Conservation (phyloP, 306 rosid species). For the Lablab purpureus region DNA sequence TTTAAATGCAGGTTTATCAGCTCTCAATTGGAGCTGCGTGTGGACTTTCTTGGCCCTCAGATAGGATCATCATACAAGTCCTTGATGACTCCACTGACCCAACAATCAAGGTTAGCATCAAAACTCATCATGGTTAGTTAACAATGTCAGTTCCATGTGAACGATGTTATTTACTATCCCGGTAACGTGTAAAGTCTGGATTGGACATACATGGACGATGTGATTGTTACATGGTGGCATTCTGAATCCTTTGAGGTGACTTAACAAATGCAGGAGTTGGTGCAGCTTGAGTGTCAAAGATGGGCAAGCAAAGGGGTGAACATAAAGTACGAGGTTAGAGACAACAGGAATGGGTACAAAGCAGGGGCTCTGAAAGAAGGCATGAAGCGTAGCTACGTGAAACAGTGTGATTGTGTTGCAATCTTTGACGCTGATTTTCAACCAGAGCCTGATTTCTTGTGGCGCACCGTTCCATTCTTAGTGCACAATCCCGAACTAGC, state of each 20-base stretch:
- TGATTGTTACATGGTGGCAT: background rate
- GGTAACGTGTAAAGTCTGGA: background rate
- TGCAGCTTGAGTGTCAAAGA: slow-evolving; percentile 91
- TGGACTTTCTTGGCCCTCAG: slow-evolving; percentile 97
- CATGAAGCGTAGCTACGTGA: slow-evolving; percentile 81
- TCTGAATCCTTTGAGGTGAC: background rate
- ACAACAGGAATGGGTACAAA: slow-evolving; percentile 89
- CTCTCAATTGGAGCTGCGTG: slow-evolving; percentile 91
- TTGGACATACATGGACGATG: background rate
- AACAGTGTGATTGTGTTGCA: slow-evolving; percentile 78
- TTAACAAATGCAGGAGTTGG: slow-evolving; percentile 67
- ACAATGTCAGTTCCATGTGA: background rate
- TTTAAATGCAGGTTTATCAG: slow-evolving; percentile 78
- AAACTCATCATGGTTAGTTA: background rate
- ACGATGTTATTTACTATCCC: background rate
- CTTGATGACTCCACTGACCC: slow-evolving; percentile 94
- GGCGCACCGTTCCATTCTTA: slow-evolving; percentile 87
- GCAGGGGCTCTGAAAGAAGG: slow-evolving; percentile 96
- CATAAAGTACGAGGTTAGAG: slow-evolving; percentile 87
- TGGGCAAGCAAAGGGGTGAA: slow-evolving; percentile 95
- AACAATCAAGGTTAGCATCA: slow-evolving; percentile 66
- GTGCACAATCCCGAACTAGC: slow-evolving; percentile 77
- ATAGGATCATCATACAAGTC: slow-evolving; percentile 85
- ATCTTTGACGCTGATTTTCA: slow-evolving; percentile 98
- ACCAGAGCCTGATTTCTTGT: slow-evolving; percentile 84